These are phyloP conservation scores for Kokia cookei DNA, from an alignment of 441 rosid genomes.

Conservation along the genomic window DNA sequence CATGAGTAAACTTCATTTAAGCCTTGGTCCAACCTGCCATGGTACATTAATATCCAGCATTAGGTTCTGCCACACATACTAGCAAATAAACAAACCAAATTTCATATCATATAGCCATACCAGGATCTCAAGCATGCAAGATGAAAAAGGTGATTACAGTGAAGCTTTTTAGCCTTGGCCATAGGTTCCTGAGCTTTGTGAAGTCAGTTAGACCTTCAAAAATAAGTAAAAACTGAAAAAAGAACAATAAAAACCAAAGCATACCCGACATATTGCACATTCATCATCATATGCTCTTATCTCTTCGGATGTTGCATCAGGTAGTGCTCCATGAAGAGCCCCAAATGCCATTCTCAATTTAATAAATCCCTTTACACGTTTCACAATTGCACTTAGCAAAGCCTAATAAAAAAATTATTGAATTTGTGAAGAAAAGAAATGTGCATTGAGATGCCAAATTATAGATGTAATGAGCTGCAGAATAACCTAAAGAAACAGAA, in stretches of 20 bases:
- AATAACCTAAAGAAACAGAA: slow-evolving; percentile 4
- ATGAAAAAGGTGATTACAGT: slow-evolving; percentile 93
- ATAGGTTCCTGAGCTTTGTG: slow-evolving; percentile 82
- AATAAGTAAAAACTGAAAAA: slow-evolving; percentile 9
- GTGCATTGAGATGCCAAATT: slow-evolving; percentile 6
- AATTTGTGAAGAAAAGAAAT: slow-evolving; percentile 6
- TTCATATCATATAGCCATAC: slow-evolving; percentile 34
- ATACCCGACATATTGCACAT: slow-evolving; percentile 99
- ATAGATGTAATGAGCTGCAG: not conserved
- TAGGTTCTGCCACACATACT: slow-evolving; percentile 7
- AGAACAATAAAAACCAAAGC: slow-evolving; percentile 6
- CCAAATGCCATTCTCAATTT: slow-evolving; percentile 84
- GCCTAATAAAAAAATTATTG: slow-evolving; percentile 49
- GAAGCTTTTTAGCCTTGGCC: slow-evolving; percentile 95
- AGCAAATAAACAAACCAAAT: slow-evolving; percentile 10
- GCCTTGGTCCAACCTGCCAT: slow-evolving; percentile 98
- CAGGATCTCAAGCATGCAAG: slow-evolving; percentile 99
- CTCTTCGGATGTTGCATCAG: slow-evolving; percentile 95
- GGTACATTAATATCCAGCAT: slow-evolving; percentile 19
- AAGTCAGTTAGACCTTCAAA: slow-evolving; percentile 14
- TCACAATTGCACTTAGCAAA: slow-evolving; percentile 81
- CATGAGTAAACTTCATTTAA: slow-evolving; percentile 90
- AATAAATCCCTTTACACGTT: slow-evolving; percentile 83
- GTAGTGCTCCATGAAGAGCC: slow-evolving; percentile 95
- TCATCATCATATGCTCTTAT: slow-evolving; percentile 87